Conservation (phyloP, 2,329 filamentous ascomycete genomes). For the Eurotiales sp. region DNA sequence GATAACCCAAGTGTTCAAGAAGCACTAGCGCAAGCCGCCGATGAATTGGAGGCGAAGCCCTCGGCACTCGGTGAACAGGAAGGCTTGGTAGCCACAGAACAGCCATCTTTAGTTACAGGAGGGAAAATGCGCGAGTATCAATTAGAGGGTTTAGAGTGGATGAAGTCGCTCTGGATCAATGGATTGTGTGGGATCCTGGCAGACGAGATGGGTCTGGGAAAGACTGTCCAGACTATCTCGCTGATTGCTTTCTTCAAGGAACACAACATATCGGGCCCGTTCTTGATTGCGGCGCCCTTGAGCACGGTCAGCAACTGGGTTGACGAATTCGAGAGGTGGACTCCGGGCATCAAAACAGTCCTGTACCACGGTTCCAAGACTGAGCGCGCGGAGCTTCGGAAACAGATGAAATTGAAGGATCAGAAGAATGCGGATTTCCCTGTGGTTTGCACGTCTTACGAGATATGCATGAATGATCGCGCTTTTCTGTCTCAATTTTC, state of each 20-base stretch:
- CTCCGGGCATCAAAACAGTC: slow-evolving; percentile 79
- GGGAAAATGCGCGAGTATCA: slow-evolving; percentile 94
- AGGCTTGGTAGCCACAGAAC: slow-evolving; percentile 69
- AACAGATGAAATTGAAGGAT: slow-evolving; percentile 64
- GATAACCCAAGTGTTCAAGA: slow-evolving; percentile 54
- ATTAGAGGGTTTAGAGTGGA: slow-evolving; percentile 90
- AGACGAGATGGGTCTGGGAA: slow-evolving; percentile 91
- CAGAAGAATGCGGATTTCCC: slow-evolving; percentile 73
- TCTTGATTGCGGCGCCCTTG: slow-evolving; percentile 83
- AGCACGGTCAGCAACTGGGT: slow-evolving; percentile 96
- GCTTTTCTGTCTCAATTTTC: slow-evolving; percentile 76
- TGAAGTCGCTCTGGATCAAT: slow-evolving; percentile 78
- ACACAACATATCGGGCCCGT: slow-evolving; percentile 81
- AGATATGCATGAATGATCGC: slow-evolving; percentile 90
- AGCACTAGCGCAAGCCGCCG: slow-evolving; percentile 55
- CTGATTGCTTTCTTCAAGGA: slow-evolving; percentile 84
- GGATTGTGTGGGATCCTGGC: slow-evolving; percentile 88
- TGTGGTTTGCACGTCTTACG: slow-evolving; percentile 90
- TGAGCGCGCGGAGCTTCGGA: slow-evolving; percentile 72
- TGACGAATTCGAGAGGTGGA: slow-evolving; percentile 88
- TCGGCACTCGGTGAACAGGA: slow-evolving; percentile 63
- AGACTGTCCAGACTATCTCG: slow-evolving; percentile 87
- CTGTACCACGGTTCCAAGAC: slow-evolving; percentile 85
- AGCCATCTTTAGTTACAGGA: slow-evolving; percentile 78
- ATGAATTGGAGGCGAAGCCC: slow-evolving; percentile 56